Evolutionary conservation across 139 green algal species (phyloP), one percentile per base, ranked within the genome.

Genomic region (Picochlorum sp.): DNA sequence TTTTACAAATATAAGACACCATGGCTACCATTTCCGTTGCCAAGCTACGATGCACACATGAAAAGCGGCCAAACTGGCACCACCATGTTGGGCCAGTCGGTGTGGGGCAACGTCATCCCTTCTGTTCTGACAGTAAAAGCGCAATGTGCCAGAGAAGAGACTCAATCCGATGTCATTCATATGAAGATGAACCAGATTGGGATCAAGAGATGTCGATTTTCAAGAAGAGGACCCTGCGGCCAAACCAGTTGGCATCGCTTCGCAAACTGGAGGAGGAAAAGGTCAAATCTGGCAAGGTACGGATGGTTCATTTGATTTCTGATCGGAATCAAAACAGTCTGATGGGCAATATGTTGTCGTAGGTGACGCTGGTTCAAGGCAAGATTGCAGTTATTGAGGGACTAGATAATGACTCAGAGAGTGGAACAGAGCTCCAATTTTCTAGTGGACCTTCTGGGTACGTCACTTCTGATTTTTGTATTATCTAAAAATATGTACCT

Each of bases 121-220:
- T 41, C 34, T 11, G 8, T 41, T 11, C 34, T 11, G 34, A 41
- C 5, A 11, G 34, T 8, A 41, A 9, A 41, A 4, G 0, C 34
- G 34, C 5, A 41, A 41, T 41, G 34, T 11, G 8, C 34, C n/a
- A 54, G 47, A 54, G n/a, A 54, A 10, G 8, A 20, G 47, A 20
- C 7, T 54, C 47, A 21, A 54, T 54, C 0, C 47, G n/a, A 54
- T 54, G 47, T 54, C 7, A 54, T 20, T 20, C 47, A 10, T 20
- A 54, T 54, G 16, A 20, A 20, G 26, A 66, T 64, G 75, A 76
- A 37, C 75, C 86, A 0, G 84, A 92, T 58, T 94, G 85, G 82
- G 86, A 91, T 46, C 65, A 73, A 18, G 88, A 95, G 52, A 90
- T 95, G 84, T 82, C 66, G 51, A 83, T 94, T 4, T 95, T 94